These are phyloP conservation scores for Leccinum griseonigrum DNA, from an alignment of 1,284 basidiomycete genomes.

Conservation along the genomic window DNA sequence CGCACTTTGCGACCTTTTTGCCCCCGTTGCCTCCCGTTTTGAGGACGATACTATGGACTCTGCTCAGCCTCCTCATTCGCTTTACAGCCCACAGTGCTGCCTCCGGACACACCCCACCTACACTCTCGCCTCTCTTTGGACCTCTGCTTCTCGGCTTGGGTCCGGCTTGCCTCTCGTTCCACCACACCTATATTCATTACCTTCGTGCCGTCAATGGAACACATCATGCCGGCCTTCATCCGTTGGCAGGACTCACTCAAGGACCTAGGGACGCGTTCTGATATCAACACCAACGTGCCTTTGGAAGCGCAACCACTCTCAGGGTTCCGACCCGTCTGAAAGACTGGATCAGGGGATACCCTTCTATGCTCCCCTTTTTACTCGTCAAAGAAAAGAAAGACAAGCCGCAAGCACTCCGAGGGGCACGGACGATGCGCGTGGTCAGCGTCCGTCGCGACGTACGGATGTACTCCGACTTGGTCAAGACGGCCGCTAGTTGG, in stretches of 20 bases:
- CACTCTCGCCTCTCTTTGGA: conserved; percentile 83
- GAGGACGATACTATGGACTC: conserved; percentile 58
- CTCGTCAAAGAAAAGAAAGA: conserved; percentile 40
- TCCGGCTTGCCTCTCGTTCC: conserved; percentile 62
- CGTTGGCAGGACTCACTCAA: conserved; percentile 68
- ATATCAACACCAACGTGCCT: conserved; percentile 34
- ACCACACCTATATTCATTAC: conserved; percentile 77
- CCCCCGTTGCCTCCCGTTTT: conserved; percentile 52
- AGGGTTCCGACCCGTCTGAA: conserved; percentile 78
- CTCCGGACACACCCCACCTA: conserved; percentile 82
- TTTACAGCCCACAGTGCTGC: conserved; percentile 77
- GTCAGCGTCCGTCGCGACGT: conserved; percentile 76
- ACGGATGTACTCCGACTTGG: conserved; percentile 80
- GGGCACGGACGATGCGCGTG: conserved; percentile 69
- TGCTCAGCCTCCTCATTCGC: conserved; percentile 74
- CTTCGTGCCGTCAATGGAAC: conserved; percentile 82
- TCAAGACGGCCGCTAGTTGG: conserved; percentile 74
- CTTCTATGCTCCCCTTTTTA: conserved; percentile 53
- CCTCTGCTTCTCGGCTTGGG: conserved; percentile 81
- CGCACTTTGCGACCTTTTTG: conserved; percentile 65
- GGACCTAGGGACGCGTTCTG: conserved; percentile 23
- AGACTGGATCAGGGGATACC: conserved; percentile 86
- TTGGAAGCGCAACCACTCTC: conserved; percentile 51
- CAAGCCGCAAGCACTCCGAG: conserved; percentile 60
- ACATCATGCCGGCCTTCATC: conserved; percentile 82